Evolutionary conservation across 2,329 filamentous ascomycete species (phyloP).

Genomic region (Domatiomyces globalis): DNA sequence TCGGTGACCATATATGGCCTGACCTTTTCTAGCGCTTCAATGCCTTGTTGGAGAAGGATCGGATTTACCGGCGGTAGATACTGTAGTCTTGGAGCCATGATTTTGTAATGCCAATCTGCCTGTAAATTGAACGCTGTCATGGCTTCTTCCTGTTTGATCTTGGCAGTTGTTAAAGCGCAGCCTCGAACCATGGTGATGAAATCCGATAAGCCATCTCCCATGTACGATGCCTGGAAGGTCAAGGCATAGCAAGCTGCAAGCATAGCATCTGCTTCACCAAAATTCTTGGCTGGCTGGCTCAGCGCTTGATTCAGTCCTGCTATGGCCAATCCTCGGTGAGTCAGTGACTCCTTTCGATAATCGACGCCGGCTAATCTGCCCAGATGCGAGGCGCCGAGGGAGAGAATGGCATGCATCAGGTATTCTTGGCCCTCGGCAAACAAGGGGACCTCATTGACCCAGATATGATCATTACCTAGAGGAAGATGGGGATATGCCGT

Average conservation of each 20-base stretch:
- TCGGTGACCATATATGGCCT: conserved; percentile 22
- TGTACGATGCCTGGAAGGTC: conserved; percentile 23
- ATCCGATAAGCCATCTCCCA: conserved; percentile 23
- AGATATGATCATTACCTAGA: conserved; percentile 50
- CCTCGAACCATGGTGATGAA: conserved; percentile 25
- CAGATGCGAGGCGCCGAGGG: conserved; percentile 50
- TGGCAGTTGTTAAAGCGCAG: conserved; percentile 25
- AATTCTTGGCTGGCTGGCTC: conserved; percentile 11
- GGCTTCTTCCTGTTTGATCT: conserved; percentile 19
- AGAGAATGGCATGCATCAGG: conserved; percentile 57
- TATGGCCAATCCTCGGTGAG: conserved; percentile 52
- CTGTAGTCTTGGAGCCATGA: conserved; percentile 14
- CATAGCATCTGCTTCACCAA: conserved; percentile 20
- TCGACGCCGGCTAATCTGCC: conserved; percentile 31
- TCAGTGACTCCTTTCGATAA: conserved; percentile 45
- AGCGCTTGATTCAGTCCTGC: conserved; percentile 46
- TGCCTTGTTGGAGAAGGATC: conserved; percentile 10
- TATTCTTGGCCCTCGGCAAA: conserved; percentile 56
- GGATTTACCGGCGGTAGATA: conserved; percentile 13
- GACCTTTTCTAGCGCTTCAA: conserved; percentile 15
- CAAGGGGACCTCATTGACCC: conserved; percentile 53
- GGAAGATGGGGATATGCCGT: conserved; percentile 48
- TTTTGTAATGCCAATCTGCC: conserved; percentile 15
- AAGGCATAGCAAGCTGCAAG: conserved; percentile 24
- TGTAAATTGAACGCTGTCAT: conserved; percentile 18